These are phyloP conservation scores for Neonectria faginata DNA, from an alignment of 2,329 filamentous ascomycete genomes.

Conservation along the genomic window DNA sequence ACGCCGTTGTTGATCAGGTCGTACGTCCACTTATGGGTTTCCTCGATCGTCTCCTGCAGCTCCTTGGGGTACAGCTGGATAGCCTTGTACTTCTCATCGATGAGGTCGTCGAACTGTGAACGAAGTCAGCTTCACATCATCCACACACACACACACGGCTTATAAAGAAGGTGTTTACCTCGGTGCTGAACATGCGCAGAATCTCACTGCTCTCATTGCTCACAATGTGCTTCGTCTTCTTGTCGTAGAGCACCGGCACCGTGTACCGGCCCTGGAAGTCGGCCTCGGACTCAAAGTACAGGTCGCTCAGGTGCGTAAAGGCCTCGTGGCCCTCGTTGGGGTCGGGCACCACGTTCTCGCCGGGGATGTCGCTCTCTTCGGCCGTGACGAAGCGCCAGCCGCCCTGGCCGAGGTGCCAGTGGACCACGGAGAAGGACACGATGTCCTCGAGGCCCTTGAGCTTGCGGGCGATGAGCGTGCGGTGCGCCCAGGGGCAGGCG, in stretches of 20 bases:
- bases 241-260: conserved; percentile 88
- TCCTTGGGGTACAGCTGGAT: conserved; percentile 76
- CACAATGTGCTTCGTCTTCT: conserved; percentile 79
- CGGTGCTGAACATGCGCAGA: conserved; percentile 86
- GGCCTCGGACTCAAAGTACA: conserved; percentile 82
- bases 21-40: conserved; percentile 84
- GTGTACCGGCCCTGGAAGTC: conserved; percentile 85
- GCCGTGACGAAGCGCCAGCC: conserved; percentile 86
- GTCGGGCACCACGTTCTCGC: conserved; percentile 73
- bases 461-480: conserved; percentile 86
- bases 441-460: conserved; percentile 93
- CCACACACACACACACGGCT: neutral
- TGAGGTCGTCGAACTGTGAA: conserved; percentile 75
- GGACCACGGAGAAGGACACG: conserved; percentile 83
- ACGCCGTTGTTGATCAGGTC: conserved; percentile 77
- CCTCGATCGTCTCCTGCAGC: conserved; percentile 78
- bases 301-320: conserved; percentile 76
- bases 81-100: conserved; percentile 68
- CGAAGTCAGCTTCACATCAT: conserved; percentile 2
- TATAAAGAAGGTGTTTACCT: conserved; percentile 59
- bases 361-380: conserved; percentile 66
- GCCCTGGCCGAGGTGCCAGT: conserved; percentile 83
- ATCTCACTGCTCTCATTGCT: conserved; percentile 95
- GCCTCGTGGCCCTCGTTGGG: conserved; percentile 77
- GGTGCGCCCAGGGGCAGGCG: conserved; percentile 93